These are phyloP conservation scores for Lathyrus tuberosus DNA, from an alignment of 306 rosid genomes.

Conservation along the genomic window DNA sequence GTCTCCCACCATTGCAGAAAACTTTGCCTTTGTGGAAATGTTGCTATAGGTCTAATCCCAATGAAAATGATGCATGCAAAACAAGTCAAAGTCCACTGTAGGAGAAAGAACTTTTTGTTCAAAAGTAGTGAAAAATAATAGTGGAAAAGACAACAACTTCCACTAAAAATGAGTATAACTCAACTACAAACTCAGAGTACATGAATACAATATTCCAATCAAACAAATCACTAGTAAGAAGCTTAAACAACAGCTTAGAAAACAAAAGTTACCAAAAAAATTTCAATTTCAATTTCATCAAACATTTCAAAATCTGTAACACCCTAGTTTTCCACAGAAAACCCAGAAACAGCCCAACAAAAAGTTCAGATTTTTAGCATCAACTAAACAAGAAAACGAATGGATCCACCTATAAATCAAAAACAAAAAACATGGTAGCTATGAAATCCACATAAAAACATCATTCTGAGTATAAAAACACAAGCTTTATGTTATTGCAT, in stretches of 20 bases:
- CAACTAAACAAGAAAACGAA: conserved; percentile 24
- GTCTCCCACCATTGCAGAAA: background rate
- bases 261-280: conserved; percentile 32
- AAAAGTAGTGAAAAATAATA: conserved; percentile 25
- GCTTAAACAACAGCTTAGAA: conserved; percentile 12
- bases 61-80: conserved; percentile 32
- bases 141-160: conserved; percentile 19
- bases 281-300: conserved; percentile 45
- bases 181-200: conserved; percentile 37
- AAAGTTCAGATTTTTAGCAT: conserved; percentile 40
- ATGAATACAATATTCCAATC: conserved; percentile 35
- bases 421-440: conserved; percentile 31
- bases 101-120: conserved; percentile 12
- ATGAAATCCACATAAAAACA: conserved; percentile 11
- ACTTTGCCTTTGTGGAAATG: conserved; percentile 1
- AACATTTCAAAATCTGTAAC: conserved; percentile 29
- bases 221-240: conserved; percentile 22
- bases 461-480: conserved; percentile 23
- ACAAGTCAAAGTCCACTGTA: conserved; percentile 37
- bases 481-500: conserved; percentile 41
- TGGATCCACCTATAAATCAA: conserved; percentile 44
- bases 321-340: conserved; percentile 36
- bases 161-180: conserved; percentile 32
- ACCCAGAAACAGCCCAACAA: conserved; percentile 42
- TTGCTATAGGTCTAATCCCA: conserved; percentile 21